These are phyloP conservation scores for Aegilops umbellulata DNA, from an alignment of 176 grass and related monocot genomes.

Conservation along the genomic window DNA sequence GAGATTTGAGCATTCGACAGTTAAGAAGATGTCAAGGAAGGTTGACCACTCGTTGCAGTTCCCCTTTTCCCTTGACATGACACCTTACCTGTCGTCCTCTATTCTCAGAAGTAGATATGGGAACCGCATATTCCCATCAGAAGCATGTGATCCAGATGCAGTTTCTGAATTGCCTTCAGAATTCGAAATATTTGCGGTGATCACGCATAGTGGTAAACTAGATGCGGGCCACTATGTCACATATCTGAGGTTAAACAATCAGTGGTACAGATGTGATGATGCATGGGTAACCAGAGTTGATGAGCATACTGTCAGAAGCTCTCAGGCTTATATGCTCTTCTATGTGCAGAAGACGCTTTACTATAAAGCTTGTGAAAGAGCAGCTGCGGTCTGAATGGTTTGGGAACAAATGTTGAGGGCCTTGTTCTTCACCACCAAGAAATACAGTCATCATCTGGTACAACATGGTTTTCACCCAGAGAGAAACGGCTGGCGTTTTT, in stretches of 20 bases:
- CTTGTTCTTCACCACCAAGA: neutral
- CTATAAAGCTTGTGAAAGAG: slow-evolving; percentile 81
- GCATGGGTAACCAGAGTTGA: slow-evolving; percentile 86
- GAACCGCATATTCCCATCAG: slow-evolving; percentile 78
- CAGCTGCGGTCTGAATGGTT: slow-evolving; percentile 22
- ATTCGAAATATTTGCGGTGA: slow-evolving; percentile 91
- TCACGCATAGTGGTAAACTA: slow-evolving; percentile 80
- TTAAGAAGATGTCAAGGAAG: slow-evolving; percentile 83
- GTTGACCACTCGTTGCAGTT: slow-evolving; percentile 90
- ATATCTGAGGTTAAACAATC: slow-evolving; percentile 74
- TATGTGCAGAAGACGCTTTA: slow-evolving; percentile 95
- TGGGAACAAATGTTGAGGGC: neutral
- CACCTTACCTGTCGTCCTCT: slow-evolving; percentile 83
- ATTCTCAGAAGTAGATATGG: slow-evolving; percentile 81
- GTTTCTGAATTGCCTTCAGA: slow-evolving; percentile 59
- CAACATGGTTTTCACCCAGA: neutral
- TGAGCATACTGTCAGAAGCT: slow-evolving; percentile 73
- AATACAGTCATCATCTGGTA: slow-evolving; percentile 1
- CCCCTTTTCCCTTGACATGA: slow-evolving; percentile 91
- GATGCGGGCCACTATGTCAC: slow-evolving; percentile 94
- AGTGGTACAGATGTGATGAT: slow-evolving; percentile 98
- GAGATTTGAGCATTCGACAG: slow-evolving; percentile 83
- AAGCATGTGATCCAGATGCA: slow-evolving; percentile 58
- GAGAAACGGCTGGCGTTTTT: neutral
- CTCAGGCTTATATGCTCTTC: slow-evolving; percentile 97